Evolutionary conservation across 2,329 filamentous ascomycete species (phyloP).

Genomic region (Beauveria bassiana): DNA sequence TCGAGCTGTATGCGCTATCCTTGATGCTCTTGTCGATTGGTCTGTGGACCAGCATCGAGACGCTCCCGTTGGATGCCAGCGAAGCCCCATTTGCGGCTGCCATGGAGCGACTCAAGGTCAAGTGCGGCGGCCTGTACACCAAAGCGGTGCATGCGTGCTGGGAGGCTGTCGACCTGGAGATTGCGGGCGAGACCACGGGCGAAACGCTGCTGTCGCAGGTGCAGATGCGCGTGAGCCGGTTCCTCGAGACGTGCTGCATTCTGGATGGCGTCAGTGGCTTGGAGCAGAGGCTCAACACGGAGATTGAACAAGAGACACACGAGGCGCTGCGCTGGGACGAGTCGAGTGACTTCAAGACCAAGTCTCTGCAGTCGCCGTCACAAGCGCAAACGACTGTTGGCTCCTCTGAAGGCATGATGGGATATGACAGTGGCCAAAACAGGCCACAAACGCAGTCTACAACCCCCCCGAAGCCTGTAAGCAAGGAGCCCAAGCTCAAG

Average conservation of each 20-base stretch:
- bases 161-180: constrained; percentile 58
- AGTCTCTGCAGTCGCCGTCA: not conserved
- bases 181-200: constrained; percentile 36
- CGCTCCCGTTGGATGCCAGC: constrained; percentile 35
- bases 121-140: constrained; percentile 68
- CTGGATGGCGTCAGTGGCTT: constrained; percentile 51
- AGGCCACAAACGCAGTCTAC: not conserved
- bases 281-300: constrained; percentile 44
- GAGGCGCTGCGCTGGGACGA: not conserved
- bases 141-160: constrained; percentile 67
- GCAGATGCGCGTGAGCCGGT: constrained; percentile 48
- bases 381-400: not conserved
- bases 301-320: constrained; percentile 27
- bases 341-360: not conserved
- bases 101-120: constrained; percentile 54
- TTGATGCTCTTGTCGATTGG: constrained; percentile 68
- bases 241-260: constrained; percentile 53
- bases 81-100: constrained; percentile 52
- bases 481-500: constrained; percentile 38
- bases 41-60: constrained; percentile 61
- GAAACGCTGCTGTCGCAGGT: constrained; percentile 46
- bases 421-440: not conserved
- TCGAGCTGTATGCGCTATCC: constrained; percentile 67
- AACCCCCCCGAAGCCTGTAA: not conserved
- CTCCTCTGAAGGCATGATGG: not conserved